These are phyloP conservation scores for Calonectria fujianensis DNA, from an alignment of 2,329 filamentous ascomycete genomes.

Conservation along the genomic window DNA sequence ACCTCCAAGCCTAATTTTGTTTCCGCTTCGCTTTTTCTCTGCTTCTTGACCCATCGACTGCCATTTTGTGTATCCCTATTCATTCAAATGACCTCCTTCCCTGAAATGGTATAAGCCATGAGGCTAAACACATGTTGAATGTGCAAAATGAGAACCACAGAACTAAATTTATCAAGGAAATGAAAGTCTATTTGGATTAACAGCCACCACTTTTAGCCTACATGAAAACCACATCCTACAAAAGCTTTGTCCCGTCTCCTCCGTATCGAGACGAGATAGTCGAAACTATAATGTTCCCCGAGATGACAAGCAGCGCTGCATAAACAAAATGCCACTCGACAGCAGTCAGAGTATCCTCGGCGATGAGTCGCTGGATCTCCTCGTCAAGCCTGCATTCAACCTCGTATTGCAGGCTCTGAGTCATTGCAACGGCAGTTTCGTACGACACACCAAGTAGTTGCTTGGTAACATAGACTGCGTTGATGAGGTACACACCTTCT, in stretches of 20 bases:
- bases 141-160: too few relatives aligned
- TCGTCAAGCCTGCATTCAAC: conserved; percentile 1
- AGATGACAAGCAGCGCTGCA: neutral
- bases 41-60: too few relatives aligned
- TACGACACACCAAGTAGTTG: neutral
- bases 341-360: neutral
- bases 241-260: neutral
- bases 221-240: too few relatives aligned
- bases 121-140: too few relatives aligned
- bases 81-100: too few relatives aligned
- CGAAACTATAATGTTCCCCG: neutral
- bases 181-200: too few relatives aligned
- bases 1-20: too few relatives aligned
- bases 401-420: neutral
- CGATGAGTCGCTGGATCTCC: neutral
- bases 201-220: too few relatives aligned
- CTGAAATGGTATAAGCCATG: too few relatives aligned
- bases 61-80: too few relatives aligned
- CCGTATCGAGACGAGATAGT: neutral
- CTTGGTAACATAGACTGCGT: neutral
- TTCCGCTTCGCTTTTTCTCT: too few relatives aligned
- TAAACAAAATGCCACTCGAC: neutral
- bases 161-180: too few relatives aligned
- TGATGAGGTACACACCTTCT: neutral
- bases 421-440: neutral